Evolutionary conservation across 2,329 filamentous ascomycete species (phyloP).

Genomic region (Eurotiales sp.): DNA sequence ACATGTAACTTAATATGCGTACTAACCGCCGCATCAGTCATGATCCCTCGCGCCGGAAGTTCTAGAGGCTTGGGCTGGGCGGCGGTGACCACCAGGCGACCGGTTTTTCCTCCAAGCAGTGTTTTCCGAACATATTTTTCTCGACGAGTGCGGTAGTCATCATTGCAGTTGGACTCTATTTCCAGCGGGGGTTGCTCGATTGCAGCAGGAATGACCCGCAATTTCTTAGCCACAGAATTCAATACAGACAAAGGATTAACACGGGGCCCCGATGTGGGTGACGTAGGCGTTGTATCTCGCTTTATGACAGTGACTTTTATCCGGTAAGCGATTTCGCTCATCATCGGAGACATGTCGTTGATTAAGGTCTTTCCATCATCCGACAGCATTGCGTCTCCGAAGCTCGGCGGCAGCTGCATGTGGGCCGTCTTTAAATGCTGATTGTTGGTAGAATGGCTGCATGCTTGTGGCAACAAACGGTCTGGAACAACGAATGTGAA

Average conservation of each 20-base stretch:
- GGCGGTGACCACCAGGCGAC: slow-evolving; percentile 55
- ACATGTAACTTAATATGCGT: slow-evolving; percentile 56
- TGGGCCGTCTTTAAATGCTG: slow-evolving; percentile 54
- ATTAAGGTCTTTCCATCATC: slow-evolving; percentile 48
- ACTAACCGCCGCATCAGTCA: slow-evolving; percentile 30
- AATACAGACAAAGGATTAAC: slow-evolving; percentile 42
- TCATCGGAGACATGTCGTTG: slow-evolving; percentile 61
- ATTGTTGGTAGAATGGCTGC: slow-evolving; percentile 51
- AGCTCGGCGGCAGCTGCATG: slow-evolving; percentile 57
- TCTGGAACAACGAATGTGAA: slow-evolving; percentile 63
- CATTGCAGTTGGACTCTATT: slow-evolving; percentile 41
- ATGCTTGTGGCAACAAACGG: slow-evolving; percentile 57
- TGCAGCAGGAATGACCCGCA: slow-evolving; percentile 58
- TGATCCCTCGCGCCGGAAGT: slow-evolving; percentile 38
- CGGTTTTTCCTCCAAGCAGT: slow-evolving; percentile 55
- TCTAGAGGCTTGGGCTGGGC: slow-evolving; percentile 56
- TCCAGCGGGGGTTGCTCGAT: slow-evolving; percentile 59
- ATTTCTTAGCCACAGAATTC: slow-evolving; percentile 50
- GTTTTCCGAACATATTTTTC: slow-evolving; percentile 61
- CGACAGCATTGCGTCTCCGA: slow-evolving; percentile 56
- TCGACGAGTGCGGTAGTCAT: slow-evolving; percentile 51
- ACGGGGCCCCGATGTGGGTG: slow-evolving; percentile 23
- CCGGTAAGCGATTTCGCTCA: slow-evolving; percentile 58
- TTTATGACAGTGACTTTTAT: slow-evolving; percentile 49
- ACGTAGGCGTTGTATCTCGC: slow-evolving; percentile 12